These are phyloP conservation scores for Cystobasidium ongulense DNA, from an alignment of 768 basidiomycete genomes.

Conservation along the genomic window DNA sequence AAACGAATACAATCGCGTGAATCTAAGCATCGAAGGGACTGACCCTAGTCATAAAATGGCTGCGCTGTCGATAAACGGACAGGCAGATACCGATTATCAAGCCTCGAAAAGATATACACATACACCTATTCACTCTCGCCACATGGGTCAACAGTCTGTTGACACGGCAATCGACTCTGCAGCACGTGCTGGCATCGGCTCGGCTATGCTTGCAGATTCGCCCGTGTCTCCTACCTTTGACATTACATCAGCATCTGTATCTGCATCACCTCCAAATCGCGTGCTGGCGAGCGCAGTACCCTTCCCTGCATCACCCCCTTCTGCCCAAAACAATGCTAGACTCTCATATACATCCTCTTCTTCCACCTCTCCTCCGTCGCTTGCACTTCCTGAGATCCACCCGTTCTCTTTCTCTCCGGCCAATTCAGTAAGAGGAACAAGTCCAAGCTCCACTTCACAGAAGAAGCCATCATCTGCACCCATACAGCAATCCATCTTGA, in stretches of 20 bases:
- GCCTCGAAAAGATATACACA: too few species aligned
- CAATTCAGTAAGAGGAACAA: neutral
- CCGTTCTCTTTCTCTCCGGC: constrained; percentile 1
- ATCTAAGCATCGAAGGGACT: neutral
- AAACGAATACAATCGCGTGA: neutral
- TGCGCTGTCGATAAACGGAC: neutral
- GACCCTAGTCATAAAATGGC: neutral
- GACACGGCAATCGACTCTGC: neutral
- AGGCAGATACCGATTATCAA: neutral
- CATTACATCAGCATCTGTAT: neutral
- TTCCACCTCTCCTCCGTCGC: neutral
- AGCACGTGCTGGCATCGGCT: constrained; percentile 6
- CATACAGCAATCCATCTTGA: neutral
- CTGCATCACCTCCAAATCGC: neutral
- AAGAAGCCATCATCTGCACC: neutral
- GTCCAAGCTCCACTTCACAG: neutral
- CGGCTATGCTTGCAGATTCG: constrained; percentile 1
- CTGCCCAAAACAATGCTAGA: neutral
- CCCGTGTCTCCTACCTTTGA: neutral
- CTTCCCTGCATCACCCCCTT: neutral
- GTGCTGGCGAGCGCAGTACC: neutral
- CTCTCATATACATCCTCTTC: neutral
- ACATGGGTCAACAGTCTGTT: neutral
- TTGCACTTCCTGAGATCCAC: neutral
- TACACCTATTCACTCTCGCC: neutral